Evolutionary conservation across 2,329 filamentous ascomycete genomes (phyloP), one percentile per base, ranked within the genome.

Genomic region (Aspergillus aculeatus): DNA sequence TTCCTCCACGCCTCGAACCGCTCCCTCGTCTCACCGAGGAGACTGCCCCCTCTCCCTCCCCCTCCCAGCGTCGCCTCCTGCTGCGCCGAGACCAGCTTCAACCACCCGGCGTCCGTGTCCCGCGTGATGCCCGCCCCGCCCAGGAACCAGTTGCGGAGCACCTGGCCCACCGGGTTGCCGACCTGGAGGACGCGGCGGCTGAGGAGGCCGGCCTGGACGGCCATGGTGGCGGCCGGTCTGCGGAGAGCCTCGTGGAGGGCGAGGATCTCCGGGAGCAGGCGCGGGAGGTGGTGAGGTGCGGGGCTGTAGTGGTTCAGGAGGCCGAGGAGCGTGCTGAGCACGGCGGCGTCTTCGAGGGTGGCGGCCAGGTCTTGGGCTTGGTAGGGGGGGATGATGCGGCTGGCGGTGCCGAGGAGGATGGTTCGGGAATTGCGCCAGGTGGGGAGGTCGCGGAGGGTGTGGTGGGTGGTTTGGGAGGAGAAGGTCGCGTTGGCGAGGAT

Each of bases 71-170:
- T 21, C 2, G 12, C n/a, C 26, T 35, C 53, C 53, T 48, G 41
- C 0, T 31, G 41, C 24, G 53, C 4, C 16, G 53, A 55, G 16
- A 55, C 41, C 2, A 55, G 11, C 41, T 31, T 47, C 41, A 24
- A 35, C 53, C 53, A 55, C 53, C 53, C 41, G 5, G 32, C 29
- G 10, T 57, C 55, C n/a, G 55, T 57, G 6, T 47, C 48, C 5
- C 47, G 35, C 2, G 55, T 51, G 14, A 57, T 21, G 9, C 55
- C 55, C 7, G 31, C 55, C 2, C 48, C 55, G 12, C 32, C 11
- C 0, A 57, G 55, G 23, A 57, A 24, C 47, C 48, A 51, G 24
- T 57, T 49, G 5, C 55, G 47, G 16, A 51, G 16, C 2, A 10
- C 19, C 24, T 51, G 55, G 19, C 38, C 9, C 1, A 51, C 4